Evolutionary conservation across 2,329 filamentous ascomycete species (phyloP), one percentile per base, ranked within the genome.

Genomic region (Botrytis tulipae): DNA sequence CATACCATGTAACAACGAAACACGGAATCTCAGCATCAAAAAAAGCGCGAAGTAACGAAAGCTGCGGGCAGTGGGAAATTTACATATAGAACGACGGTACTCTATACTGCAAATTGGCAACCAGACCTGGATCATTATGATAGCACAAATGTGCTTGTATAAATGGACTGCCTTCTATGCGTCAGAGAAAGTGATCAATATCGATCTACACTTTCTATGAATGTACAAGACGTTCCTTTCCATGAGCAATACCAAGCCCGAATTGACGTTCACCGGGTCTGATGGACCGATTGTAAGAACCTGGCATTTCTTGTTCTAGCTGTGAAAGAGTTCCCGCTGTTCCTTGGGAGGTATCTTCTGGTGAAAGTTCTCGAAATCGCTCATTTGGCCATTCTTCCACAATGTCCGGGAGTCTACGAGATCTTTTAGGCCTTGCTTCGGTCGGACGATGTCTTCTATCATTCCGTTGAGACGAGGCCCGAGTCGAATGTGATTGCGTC

Each of bases 161-260:
- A 69, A 37, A 57, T 57, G 48, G 16, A 20, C 35, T 20, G n/a
- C 35, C 37, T 25, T 69, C n/a, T 14, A 40, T 32, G 22, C 29
- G 18, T 25, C 66, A 12, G 66, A 57, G 18, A 40, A 32, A n/a
- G 37, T 42, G 12, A 42, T 42, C 3, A 57, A 57, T 54, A 68
- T 57, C 35, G 25, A 57, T 9, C 20, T n/a, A 7, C 35, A 10
- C 25, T 44, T 57, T 42, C 35, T 68, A 42, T 57, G 25, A 37
- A 44, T 20, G 54, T 42, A 62, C 35, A 37, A 18, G 37, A 69
- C 20, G 20, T 22, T 18, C 25, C 4, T 29, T 67, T 29, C 35
- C 65, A 54, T 54, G 35, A 42, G 66, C 48, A 57, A 57, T 69
- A 69, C 48, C 66, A 32, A 69, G 66, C n/a, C 66, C n/a, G 51